Base-by-base conservation (phyloP, 2,329 filamentous ascomycete genomes). In the Colletotrichum eleusines region DNA sequence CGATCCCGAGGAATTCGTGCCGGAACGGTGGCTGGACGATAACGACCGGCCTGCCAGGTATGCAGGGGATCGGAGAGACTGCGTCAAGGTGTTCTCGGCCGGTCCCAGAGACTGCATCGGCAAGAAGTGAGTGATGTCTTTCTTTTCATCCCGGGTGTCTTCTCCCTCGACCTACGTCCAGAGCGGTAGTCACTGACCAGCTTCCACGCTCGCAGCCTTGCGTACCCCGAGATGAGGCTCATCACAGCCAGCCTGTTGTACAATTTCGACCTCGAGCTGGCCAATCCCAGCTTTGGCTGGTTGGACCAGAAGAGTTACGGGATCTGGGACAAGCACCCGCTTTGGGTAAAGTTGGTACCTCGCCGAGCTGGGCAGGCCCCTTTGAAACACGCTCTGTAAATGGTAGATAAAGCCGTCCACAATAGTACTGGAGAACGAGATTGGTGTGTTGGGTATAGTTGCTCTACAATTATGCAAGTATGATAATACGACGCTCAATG, bases 21-120 rank as follows among this genome's bases (percentile, higher is more conserved):
- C 87, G 0, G 84, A 88, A 74, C 80, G 86, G 0, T 88, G 84
- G 65, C 35, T 73, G 14, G 59, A 53, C 59, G 67, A 54, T 33
- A 26, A 65, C 1, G 48, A 60, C 7, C 54, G 31, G 23, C 61
- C 58, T 18, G 48, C 26, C 35, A 63, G 33, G 51, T 71, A 68
- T 54, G 33, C 28, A n/a, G 35, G 23, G 26, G 68, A 71, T n/a
- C 42, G 42, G 58, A 57, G 51, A 20, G 64, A 68, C 1, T 71
- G 64, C 18, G 20, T 84, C 64, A 83, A 86, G 75, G 83, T 86
- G 1, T 87, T 88, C 71, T 81, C 81, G 8, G 59, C 83, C 3
- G 85, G 86, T 0, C 82, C 85, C 12, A 77, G 86, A 2, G 85
- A 86, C 55, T 88, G 86, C 67, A 79, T 88, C 40, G 86, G 86